Evolutionary conservation across 148 eudicot species (phyloP).

Genomic region (Rhododendron molle): DNA sequence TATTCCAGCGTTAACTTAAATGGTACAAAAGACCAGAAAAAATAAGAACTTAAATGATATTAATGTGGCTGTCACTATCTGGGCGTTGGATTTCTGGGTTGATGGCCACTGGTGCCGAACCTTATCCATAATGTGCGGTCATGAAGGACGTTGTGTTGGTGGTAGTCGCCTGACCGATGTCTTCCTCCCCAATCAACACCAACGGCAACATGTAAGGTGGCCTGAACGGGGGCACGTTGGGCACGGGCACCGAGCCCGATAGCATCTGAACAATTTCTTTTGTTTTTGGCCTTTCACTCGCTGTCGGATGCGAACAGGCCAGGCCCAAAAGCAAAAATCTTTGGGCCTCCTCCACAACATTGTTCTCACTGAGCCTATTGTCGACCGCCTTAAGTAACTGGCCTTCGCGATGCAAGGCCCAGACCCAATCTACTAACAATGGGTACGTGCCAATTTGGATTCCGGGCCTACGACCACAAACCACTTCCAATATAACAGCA

Average conservation of each 20-base stretch:
- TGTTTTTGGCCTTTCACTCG: slow-evolving; percentile 54
- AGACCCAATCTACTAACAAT: slow-evolving; percentile 68
- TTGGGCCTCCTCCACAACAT: slow-evolving; percentile 44
- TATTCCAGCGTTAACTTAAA: too few species aligned
- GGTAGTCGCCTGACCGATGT: slow-evolving; percentile 16
- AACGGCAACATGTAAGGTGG: too few species aligned
- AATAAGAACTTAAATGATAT: too few species aligned
- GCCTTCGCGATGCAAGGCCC: slow-evolving; percentile 71
- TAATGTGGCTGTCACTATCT: background rate
- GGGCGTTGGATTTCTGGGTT: slow-evolving; percentile 13
- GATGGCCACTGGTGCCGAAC: slow-evolving; percentile 18
- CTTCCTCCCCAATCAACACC: slow-evolving; percentile 11
- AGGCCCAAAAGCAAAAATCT: slow-evolving; percentile 57
- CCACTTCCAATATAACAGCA: slow-evolving; percentile 60
- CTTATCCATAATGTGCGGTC: slow-evolving; percentile 17
- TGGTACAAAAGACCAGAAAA: background rate
- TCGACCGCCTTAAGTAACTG: slow-evolving; percentile 53
- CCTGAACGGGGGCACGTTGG: too few species aligned
- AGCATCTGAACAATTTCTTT: slow-evolving; percentile 51
- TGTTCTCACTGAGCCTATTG: slow-evolving; percentile 38
- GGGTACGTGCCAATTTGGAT: slow-evolving; percentile 39
- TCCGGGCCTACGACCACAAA: slow-evolving; percentile 55
- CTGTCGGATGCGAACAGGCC: slow-evolving; percentile 71
- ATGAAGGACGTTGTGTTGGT: slow-evolving; percentile 14
- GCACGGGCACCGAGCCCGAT: slow-evolving; percentile 37